A percentile compares a stretch with the other conserved stretches of the same genome.
phyloP scores from a whole-genome alignment of 805 yeast genomes.

The Candida pseudoglaebosa region DNA sequence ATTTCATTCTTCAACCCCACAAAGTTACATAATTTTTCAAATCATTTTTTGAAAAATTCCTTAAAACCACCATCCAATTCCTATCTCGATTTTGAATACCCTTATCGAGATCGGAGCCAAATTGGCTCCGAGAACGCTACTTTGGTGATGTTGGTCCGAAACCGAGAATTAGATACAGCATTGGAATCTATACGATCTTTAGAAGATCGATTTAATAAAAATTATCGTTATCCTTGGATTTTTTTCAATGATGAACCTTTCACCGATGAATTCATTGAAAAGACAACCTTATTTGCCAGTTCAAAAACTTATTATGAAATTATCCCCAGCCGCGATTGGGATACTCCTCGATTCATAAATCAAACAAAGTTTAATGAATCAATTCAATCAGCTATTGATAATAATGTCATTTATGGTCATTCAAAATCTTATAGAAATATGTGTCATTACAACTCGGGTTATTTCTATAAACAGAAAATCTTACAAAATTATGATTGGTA shows the following conservation, averaged over 20 bases:
- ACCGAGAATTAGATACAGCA: slow-evolving; percentile 73
- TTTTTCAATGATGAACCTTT: slow-evolving; percentile 43
- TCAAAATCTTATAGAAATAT: slow-evolving; percentile 52
- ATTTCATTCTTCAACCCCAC: neutral
- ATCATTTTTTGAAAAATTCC: slow-evolving; percentile 12
- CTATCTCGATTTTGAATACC: slow-evolving; percentile 18
- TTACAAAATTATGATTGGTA: slow-evolving; percentile 49
- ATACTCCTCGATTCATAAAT: slow-evolving; percentile 35
- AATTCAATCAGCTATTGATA: slow-evolving; percentile 16
- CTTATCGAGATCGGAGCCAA: slow-evolving; percentile 29
- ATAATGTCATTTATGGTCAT: slow-evolving; percentile 43
- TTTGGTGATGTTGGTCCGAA: slow-evolving; percentile 80
- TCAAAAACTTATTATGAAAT: slow-evolving; percentile 39
- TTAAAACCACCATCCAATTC: slow-evolving; percentile 29
- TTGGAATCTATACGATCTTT: slow-evolving; percentile 42
- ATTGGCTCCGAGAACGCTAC: slow-evolving; percentile 76
- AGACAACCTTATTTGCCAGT: slow-evolving; percentile 43
- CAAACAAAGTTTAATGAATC: slow-evolving; percentile 21
- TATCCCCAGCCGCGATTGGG: slow-evolving; percentile 39
- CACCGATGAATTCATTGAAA: slow-evolving; percentile 35
- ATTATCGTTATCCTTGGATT: slow-evolving; percentile 43
- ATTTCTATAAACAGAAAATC: slow-evolving; percentile 46
- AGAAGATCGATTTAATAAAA: slow-evolving; percentile 39
- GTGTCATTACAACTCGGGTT: slow-evolving; percentile 76
- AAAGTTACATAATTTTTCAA: slow-evolving; percentile 2